Conservation (phyloP, 768 basidiomycete genomes). For the Lentinus tigrinus region DNA sequence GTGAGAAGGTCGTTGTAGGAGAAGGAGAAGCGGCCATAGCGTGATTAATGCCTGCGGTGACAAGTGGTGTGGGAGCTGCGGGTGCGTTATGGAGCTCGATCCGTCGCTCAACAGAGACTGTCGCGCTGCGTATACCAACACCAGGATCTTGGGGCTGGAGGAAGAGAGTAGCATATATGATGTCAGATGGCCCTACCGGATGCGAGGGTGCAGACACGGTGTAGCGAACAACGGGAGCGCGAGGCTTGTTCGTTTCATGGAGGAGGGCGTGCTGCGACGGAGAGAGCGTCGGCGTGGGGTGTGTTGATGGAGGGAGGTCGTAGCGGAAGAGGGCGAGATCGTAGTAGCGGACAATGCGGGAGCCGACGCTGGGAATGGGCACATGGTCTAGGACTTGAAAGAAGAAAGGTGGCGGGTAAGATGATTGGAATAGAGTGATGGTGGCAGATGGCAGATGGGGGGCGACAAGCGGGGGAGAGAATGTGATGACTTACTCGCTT, state of each 20-base stretch:
- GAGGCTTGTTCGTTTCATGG: conserved; percentile 51
- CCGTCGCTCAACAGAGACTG: conserved; percentile 68
- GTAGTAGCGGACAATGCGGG: conserved; percentile 64
- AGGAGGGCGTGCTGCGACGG: conserved; percentile 35
- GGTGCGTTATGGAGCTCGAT: conserved; percentile 47
- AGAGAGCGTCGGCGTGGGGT: conserved; percentile 27
- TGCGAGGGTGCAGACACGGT: conserved; percentile 50
- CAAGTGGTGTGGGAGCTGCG: conserved; percentile 13
- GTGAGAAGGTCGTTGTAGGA: conserved; percentile 2
- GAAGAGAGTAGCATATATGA: conserved; percentile 63
- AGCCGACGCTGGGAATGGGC: conserved; percentile 64
- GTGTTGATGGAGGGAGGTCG: conserved; percentile 46
- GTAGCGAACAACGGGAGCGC: conserved; percentile 60
- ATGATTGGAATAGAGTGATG: conserved; percentile 3
- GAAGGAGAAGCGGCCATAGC: conserved; percentile 7
- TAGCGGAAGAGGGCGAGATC: conserved; percentile 74
- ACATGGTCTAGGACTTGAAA: conserved; percentile 63
- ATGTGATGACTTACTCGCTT: conserved; percentile 58
- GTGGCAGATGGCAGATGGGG: conserved; percentile 21
- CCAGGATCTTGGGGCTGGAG: conserved; percentile 59
- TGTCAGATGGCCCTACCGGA: conserved; percentile 71
- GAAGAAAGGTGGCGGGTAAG: conserved; percentile 1
- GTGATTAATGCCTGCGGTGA: conserved; percentile 11
- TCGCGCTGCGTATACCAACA: conserved; percentile 60
- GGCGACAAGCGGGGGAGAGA: conserved; percentile 11